Evolutionary conservation across 805 yeast species (phyloP).

Genomic region (Metschnikowia rubicola): DNA sequence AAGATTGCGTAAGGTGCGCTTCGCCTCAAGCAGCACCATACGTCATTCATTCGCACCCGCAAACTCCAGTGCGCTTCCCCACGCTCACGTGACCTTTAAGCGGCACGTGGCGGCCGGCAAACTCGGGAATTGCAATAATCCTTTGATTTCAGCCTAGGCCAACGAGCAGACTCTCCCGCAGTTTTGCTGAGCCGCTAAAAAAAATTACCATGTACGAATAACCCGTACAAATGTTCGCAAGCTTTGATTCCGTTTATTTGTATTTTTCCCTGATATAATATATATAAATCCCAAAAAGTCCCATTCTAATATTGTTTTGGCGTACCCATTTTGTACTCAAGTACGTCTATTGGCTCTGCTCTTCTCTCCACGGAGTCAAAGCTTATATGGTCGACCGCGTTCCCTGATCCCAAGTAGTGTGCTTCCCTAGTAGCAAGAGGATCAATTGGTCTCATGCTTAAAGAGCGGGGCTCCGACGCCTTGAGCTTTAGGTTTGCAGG

Average conservation of each 20-base stretch:
- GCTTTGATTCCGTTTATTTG: too few species aligned
- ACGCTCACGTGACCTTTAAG: neutral
- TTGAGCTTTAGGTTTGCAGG: slow-evolving; percentile 28
- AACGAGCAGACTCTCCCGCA: too few species aligned
- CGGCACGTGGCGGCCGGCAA: neutral
- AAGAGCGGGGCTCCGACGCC: slow-evolving; percentile 16
- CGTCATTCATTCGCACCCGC: neutral
- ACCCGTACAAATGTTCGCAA: neutral
- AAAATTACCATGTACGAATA: too few species aligned
- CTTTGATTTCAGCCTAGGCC: too few species aligned
- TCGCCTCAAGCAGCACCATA: too few species aligned
- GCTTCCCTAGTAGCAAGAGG: neutral
- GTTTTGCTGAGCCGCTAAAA: too few species aligned
- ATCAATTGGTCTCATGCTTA: slow-evolving; percentile 10
- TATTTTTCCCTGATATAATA: neutral
- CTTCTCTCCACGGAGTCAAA: slow-evolving; percentile 3
- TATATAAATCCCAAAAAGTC: neutral
- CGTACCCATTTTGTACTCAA: neutral
- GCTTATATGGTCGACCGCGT: slow-evolving; percentile 5
- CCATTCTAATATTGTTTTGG: neutral
- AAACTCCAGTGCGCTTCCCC: neutral
- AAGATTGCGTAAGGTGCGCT: too few species aligned
- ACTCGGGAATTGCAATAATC: too few species aligned
- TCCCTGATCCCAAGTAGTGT: neutral
- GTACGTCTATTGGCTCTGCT: neutral